Evolutionary conservation across 1,284 basidiomycete species (phyloP), one percentile per base, ranked within the genome.

Genomic region (Flammula alnicola): DNA sequence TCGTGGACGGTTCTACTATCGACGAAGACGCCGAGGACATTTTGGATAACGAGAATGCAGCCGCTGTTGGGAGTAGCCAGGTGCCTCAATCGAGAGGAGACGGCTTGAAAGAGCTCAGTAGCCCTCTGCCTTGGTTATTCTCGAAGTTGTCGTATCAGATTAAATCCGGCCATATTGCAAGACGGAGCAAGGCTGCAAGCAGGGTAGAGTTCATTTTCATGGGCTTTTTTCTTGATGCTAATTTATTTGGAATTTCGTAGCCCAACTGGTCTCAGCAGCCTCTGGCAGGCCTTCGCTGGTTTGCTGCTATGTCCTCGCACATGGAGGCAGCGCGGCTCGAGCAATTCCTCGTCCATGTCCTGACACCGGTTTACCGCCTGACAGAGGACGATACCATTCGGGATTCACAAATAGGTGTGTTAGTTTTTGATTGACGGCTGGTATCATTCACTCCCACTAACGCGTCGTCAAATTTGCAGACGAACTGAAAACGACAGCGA

Each of bases 111-210:
- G 64, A 66, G 17, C 56, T 63, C n/a, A 66, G 67, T 5, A 84
- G 89, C 58, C 88, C 87, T 0, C 74, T 98, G 1, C 82, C 91
- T 0, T 98, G 95, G 94, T 71, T 98, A 32, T 98, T 98, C 76
- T 94, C 93, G 14, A 91, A 91, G 58, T 75, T 98, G 35, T 98
- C 95, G 0, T 96, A 92, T 71, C 88, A 96, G 65, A 83, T 89
- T 11, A 80, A 83, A 14, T 87, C 86, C 5, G 84, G 86, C 3
- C 81, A 88, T 61, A 86, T 91, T 36, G 77, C 78, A 3, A 77
- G 88, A 47, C 73, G 83, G 14, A 89, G 81, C 57, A 76, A 72
- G 42, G 69, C 78, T 6, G 66, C 63, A 19, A 71, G 64, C 37
- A 66, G 64, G 43, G 86, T 88, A 63, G 50, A n/a, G n/a, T 35